Conservation (phyloP, 768 basidiomycete species). For the Mycena leptocephala region DNA sequence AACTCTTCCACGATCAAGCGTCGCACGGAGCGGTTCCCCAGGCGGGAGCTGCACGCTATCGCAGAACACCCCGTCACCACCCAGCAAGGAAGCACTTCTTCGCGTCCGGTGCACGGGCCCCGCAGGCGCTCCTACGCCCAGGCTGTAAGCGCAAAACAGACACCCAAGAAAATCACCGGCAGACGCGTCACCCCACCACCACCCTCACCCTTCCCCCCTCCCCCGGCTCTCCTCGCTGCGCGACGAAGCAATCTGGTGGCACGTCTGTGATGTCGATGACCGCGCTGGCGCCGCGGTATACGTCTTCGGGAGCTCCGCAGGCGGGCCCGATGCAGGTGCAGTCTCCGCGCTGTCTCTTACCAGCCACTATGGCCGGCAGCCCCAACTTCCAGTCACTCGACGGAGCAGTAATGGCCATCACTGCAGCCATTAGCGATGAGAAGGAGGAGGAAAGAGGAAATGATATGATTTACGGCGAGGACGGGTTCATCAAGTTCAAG, state of each 20-base stretch:
- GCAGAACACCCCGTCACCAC: neutral
- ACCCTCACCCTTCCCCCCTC: neutral
- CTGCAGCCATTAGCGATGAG: neutral
- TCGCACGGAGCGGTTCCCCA: conserved; percentile 18
- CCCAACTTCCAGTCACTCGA: conserved; percentile 34
- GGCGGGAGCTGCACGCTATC: conserved; percentile 6
- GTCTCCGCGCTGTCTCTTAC: conserved; percentile 27
- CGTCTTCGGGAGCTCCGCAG: conserved; percentile 22
- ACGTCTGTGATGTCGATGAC: neutral
- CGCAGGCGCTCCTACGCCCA: conserved; percentile 16
- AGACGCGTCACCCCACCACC: conserved; percentile 15
- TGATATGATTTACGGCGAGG: neutral
- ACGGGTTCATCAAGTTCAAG: conserved; percentile 7
- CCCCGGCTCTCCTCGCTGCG: conserved; percentile 23
- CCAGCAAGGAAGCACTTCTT: neutral
- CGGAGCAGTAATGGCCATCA: conserved; percentile 13
- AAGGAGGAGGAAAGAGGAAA: neutral
- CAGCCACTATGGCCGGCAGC: conserved; percentile 26
- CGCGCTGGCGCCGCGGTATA: conserved; percentile 25
- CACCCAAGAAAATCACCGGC: neutral
- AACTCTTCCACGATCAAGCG: conserved; percentile 21
- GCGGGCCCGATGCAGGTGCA: conserved; percentile 29
- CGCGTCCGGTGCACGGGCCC: neutral
- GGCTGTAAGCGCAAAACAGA: neutral
- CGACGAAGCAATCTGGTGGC: neutral